These are phyloP conservation scores for Stephanodiscus triporus DNA, from an alignment of 108 stramenopile species.

Conservation along the genomic window DNA sequence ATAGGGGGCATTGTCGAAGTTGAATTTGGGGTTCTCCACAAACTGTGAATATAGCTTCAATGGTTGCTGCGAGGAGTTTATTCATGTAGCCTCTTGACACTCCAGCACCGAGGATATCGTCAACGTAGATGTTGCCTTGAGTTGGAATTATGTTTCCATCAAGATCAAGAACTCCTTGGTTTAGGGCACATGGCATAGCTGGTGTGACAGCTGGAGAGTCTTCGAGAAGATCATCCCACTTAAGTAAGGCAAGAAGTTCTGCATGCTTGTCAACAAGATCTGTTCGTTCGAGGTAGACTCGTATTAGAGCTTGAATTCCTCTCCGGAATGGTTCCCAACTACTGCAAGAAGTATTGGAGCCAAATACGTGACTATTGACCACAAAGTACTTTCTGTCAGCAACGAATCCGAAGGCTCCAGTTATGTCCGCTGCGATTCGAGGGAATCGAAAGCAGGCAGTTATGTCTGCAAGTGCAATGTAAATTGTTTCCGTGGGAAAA, in stretches of 20 bases:
- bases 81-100: neutral
- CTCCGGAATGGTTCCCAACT: conserved; percentile 12
- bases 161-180: neutral
- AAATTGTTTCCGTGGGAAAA: neutral
- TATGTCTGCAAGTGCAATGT: too few relatives aligned
- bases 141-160: neutral
- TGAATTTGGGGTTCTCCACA: too few relatives aligned
- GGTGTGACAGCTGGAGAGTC: neutral
- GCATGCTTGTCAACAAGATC: conserved; percentile 1
- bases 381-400: neutral
- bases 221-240: neutral
- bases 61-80: neutral
- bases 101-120: neutral
- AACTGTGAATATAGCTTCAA: too few relatives aligned
- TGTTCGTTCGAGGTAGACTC: neutral
- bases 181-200: neutral
- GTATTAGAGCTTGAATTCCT: neutral
- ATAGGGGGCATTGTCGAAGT: too few relatives aligned
- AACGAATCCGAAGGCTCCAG: conserved; percentile 8
- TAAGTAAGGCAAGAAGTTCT: neutral
- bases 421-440: neutral
- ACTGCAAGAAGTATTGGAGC: neutral
- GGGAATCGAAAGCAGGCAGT: too few relatives aligned
- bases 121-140: neutral
- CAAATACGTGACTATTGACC: conserved; percentile 4